Base-by-base conservation (phyloP, 345 rosid genomes). In the Gossypium longicalyx region DNA sequence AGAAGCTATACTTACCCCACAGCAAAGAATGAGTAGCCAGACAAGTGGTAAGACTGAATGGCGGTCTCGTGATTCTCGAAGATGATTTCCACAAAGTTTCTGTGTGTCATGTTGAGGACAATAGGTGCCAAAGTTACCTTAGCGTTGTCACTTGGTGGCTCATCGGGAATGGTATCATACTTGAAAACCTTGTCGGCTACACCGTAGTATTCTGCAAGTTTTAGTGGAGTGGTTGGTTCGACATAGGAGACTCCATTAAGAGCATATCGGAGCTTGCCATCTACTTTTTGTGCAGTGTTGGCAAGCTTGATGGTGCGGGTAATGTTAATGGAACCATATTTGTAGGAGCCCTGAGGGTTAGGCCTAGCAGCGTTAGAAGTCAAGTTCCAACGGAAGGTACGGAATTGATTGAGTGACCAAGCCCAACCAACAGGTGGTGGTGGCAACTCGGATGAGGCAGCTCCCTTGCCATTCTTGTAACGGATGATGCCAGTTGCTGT, bases 321-420 rank as follows among this genome's bases (percentile, higher is more conserved):
- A 76, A 89, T 83, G 81, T 87, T 83, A 80, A 90, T 87, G 69
- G 75, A 78, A 66, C 93, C 96, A 66, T 90, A 90, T 70, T 87
- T 93, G 89, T 87, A 90, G 0, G 96, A 90, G 11, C 96, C 96
- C 23, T 90, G 38, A 34, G 38, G 38, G 1, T 34, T 34, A 34
- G 38, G 38, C 38, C 38, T 34, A 34, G 38, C 38, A 34, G 38
- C 95, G 7, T 88, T 86, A 43, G 93, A 85, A 1, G 96, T 90
- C 29, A 90, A 77, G 83, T 90, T 90, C 96, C 96, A 90, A 89
- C 85, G 52, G 96, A 89, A 86, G 52, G 96, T 76, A 4, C 96
- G 85, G 83, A 87, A 89, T 82, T 90, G 91, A 69, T 90, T 88
- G 54, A 88, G 81, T 17, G 95, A 90, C 93, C 93, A 90, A 13